phyloP scores from a whole-genome alignment of 306 rosid genomes.

The Gastrolobium villosum region DNA sequence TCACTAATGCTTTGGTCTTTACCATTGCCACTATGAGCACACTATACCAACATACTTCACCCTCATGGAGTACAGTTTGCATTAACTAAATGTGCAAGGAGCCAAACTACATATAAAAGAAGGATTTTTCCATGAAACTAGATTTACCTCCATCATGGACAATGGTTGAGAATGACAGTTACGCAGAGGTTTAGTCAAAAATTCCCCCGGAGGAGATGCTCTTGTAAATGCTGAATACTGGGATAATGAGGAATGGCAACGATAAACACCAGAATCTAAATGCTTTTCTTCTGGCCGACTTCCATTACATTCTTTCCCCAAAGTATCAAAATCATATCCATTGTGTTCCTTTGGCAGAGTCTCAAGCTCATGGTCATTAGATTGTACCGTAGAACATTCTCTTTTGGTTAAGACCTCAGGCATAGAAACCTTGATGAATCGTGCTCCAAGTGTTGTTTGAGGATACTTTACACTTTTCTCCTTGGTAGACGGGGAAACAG shows the following conservation, averaged over 20 bases:
- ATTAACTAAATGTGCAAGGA: background rate
- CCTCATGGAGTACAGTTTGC: no score
- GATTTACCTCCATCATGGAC: constrained; percentile 90
- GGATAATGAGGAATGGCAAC: constrained; percentile 89
- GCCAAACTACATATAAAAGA: constrained; percentile 18
- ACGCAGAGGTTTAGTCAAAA: constrained; percentile 69
- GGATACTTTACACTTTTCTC: constrained; percentile 60
- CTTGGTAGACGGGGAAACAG: constrained; percentile 66
- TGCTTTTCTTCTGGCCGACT: constrained; percentile 62
- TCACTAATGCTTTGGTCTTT: no score
- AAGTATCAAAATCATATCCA: constrained; percentile 52
- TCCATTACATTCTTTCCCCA: constrained; percentile 52
- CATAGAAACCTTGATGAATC: constrained; percentile 53
- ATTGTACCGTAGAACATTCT: constrained; percentile 60
- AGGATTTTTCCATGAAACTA: constrained; percentile 22
- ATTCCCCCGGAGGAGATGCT: constrained; percentile 68
- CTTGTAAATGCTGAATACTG: constrained; percentile 65
- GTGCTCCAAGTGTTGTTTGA: constrained; percentile 53
- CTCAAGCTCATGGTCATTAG: constrained; percentile 56
- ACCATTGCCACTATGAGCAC: no score
- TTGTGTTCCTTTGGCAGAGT: constrained; percentile 51
- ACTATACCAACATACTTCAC: no score
- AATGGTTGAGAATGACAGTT: constrained; percentile 93
- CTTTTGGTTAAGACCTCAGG: constrained; percentile 53
- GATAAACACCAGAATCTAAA: constrained; percentile 78